Conservation (phyloP, 2,329 filamentous ascomycete species). For the Lasiodiplodia citricola region DNA sequence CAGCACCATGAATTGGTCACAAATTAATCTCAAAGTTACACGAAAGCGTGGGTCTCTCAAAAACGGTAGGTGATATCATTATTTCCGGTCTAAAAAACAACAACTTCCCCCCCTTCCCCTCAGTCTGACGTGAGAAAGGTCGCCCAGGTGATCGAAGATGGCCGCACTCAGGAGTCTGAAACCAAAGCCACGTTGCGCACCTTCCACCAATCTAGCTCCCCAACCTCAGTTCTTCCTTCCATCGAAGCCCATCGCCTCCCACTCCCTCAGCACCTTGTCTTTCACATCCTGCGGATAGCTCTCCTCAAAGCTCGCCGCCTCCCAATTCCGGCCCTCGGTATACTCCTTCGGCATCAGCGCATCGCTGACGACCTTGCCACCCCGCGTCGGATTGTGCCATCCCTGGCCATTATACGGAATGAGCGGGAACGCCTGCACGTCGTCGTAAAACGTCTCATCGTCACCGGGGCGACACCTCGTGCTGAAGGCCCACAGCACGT, state of each 20-base stretch:
- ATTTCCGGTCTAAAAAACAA: too few species aligned
- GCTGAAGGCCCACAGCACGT: conserved; percentile 57
- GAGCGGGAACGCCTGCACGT: conserved; percentile 51
- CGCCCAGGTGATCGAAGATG: too few species aligned
- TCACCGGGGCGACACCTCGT: conserved; percentile 52
- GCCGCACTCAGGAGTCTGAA: too few species aligned
- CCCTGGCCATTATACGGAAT: conserved; percentile 57
- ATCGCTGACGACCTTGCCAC: conserved; percentile 56
- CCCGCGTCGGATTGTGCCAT: conserved; percentile 36
- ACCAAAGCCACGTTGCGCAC: not conserved
- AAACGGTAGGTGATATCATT: too few species aligned
- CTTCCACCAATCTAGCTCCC: not conserved
- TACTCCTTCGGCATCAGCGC: conserved; percentile 41
- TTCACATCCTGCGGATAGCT: conserved; percentile 49
- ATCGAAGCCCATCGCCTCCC: conserved; percentile 32
- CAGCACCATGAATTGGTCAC: too few species aligned
- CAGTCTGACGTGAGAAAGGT: not conserved
- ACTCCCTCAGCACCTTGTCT: conserved; percentile 45
- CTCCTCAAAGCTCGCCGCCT: conserved; percentile 40
- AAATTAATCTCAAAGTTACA: too few species aligned
- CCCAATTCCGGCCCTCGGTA: conserved; percentile 45
- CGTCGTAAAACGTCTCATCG: conserved; percentile 55
- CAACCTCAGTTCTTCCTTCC: not conserved
- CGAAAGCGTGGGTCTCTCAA: too few species aligned
- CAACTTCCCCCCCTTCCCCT: too few species aligned